Evolutionary conservation across 1,139 yeast species (phyloP), one percentile per base, ranked within the genome.

Genomic region (Sugiyamaella grinbergsii): DNA sequence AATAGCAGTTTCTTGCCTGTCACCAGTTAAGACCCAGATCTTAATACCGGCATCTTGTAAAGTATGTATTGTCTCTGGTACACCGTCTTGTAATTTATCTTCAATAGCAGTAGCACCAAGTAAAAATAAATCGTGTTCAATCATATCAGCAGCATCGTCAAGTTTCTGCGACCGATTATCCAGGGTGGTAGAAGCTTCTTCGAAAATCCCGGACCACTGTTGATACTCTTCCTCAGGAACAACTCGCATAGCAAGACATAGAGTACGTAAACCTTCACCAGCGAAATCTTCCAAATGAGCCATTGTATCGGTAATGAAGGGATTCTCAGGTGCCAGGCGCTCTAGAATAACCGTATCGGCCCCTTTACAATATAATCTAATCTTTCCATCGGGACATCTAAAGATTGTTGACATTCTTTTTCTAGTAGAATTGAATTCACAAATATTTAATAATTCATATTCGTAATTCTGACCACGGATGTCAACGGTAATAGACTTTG

Each of bases 101-200:
- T 94, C 99, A 66, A 94, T 93, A 1, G 98, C 99, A 39, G 98
- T 94, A 1, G 98, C 98, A 28, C 99, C 99, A 19, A 93, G 73
- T 49, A 94, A 73, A 56, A 83, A 83, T 62, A 94, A 72, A 54
- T 85, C 85, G 37, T 74, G 77, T 67, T 94, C 99, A 58, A 94
- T 90, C 51, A 82, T 62, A 62, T 93, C 96, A 0, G 93, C 91
- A 19, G 82, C 87, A n/a, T 75, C 85, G 64, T 91, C 98, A 51
- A 94, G 74, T 62, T 82, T 83, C 22, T 82, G 83, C 23, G 83
- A 71, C 68, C 98, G 79, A 62, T 90, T 74, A 11, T 79, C 83
- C 65, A 94, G 67, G 0, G 96, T 80, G 0, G 95, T 85, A 0
- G 96, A 79, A 0, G 98, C 98, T 51, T 80, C 81, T 28, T 86